phyloP scores from a whole-genome alignment of 345 rosid genomes.

The Eucalyptus urophylla region DNA sequence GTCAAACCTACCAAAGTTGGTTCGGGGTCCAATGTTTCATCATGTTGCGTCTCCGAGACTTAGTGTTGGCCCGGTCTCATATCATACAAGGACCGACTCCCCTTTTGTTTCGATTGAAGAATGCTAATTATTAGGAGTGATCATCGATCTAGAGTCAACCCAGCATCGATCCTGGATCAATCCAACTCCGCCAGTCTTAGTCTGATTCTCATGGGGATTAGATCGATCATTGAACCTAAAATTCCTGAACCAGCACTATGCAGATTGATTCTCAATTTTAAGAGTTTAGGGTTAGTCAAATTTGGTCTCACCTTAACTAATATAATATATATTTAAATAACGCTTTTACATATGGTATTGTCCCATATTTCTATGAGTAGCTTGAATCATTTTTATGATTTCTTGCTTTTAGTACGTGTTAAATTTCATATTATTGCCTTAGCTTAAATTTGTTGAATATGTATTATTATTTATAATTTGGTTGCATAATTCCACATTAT shows the following conservation, averaged over 20 bases:
- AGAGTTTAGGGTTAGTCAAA: accelerated
- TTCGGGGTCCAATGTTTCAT: neutral
- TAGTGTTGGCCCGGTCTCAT: neutral
- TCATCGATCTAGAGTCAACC: accelerated
- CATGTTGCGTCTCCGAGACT: neutral
- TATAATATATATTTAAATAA: too few species aligned
- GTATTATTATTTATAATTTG: too few species aligned
- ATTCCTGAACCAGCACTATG: accelerated
- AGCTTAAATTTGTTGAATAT: too few species aligned
- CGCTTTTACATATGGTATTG: too few species aligned
- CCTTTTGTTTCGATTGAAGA: neutral
- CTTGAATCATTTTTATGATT: too few species aligned
- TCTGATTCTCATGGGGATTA: accelerated
- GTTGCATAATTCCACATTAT: too few species aligned
- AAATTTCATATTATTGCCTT: too few species aligned
- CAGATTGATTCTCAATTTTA: accelerated
- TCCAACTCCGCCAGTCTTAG: accelerated
- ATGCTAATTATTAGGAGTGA: neutral
- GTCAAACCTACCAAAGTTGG: neutral
- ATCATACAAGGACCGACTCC: neutral
- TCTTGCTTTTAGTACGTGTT: too few species aligned
- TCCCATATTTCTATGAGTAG: too few species aligned
- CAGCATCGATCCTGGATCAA: accelerated
- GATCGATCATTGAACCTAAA: too few species aligned
- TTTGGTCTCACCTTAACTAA: too few species aligned